Percentiles rank a stretch among this genome's conserved stretches.
Evolutionary conservation across 164 flowering plant species (phyloP).

Genomic region (Piper longum): DNA sequence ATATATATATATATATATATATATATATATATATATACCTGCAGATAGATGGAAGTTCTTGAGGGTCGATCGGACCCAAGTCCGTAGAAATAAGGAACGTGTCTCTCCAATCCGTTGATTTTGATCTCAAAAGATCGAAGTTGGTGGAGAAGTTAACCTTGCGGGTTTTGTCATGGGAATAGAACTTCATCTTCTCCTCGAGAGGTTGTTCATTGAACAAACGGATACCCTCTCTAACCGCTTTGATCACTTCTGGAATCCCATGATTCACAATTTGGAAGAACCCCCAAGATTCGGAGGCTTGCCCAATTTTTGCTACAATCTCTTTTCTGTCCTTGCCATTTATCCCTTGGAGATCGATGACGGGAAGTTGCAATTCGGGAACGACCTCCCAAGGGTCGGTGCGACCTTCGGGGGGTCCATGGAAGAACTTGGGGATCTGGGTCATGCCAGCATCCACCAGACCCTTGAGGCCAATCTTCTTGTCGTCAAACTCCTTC

Average conservation of each 20-base stretch:
- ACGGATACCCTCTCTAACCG: constrained; percentile 22
- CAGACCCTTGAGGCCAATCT: constrained; percentile 14
- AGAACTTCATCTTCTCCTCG: constrained; percentile 22
- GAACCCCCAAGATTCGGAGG: constrained; percentile 35
- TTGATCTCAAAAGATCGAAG: constrained; percentile 18
- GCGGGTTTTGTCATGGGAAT: constrained; percentile 17
- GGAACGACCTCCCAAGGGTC: neutral
- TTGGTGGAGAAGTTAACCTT: constrained; percentile 16
- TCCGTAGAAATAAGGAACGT: constrained; percentile 13
- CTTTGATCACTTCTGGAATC: constrained; percentile 26
- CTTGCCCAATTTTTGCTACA: constrained; percentile 14
- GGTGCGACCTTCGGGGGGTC: constrained; percentile 1
- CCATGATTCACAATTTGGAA: constrained; percentile 50
- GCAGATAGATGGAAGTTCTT: constrained; percentile 21
- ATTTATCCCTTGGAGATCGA: constrained; percentile 19
- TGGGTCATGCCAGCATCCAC: constrained; percentile 8
- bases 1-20: no score
- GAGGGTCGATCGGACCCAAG: constrained; percentile 9
- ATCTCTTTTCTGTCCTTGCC: constrained; percentile 2
- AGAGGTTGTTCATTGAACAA: constrained; percentile 28
- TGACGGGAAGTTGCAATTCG: constrained; percentile 9
- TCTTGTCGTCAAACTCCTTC: constrained; percentile 11
- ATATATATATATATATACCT: constrained; percentile 3
- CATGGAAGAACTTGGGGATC: constrained; percentile 9
- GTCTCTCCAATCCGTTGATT: constrained; percentile 32